Conservation (phyloP, 2,329 filamentous ascomycete genomes). For the Trichoderma sp. region DNA sequence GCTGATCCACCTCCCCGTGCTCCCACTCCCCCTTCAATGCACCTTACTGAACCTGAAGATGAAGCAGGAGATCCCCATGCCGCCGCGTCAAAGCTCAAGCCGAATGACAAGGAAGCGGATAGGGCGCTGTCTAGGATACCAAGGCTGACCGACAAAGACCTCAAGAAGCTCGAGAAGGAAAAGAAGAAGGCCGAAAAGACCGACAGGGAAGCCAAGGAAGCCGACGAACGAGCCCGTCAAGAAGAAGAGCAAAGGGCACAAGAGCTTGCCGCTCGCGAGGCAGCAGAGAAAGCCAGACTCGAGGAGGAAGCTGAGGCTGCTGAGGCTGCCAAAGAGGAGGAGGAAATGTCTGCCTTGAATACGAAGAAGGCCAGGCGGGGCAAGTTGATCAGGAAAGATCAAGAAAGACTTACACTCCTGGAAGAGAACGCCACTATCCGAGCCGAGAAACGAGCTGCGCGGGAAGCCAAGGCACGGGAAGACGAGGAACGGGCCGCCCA, state of each 20-base stretch:
- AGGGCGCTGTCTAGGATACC: conserved; percentile 38
- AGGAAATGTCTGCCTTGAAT: conserved; percentile 39
- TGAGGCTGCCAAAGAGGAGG: conserved; percentile 34
- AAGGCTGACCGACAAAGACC: conserved; percentile 49
- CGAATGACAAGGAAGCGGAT: conserved; percentile 32
- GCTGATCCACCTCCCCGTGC: conserved; percentile 45
- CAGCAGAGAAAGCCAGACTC: conserved; percentile 25
- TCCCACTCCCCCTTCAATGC: conserved; percentile 47
- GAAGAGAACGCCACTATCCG: not conserved
- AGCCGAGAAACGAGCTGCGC: conserved; percentile 11
- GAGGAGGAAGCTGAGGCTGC: conserved; percentile 26
- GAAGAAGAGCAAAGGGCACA: conserved; percentile 26
- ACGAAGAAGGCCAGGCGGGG: conserved; percentile 27
- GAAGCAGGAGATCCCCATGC: conserved; percentile 36
- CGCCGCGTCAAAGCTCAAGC: conserved; percentile 41
- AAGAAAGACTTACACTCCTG: not conserved
- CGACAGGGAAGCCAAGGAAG: conserved; percentile 34
- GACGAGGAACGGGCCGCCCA: conserved; percentile 12
- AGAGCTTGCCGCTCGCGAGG: conserved; percentile 27
- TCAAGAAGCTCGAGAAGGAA: conserved; percentile 50
- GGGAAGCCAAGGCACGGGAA: conserved; percentile 10
- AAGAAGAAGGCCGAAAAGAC: conserved; percentile 43
- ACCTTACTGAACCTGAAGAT: conserved; percentile 41
- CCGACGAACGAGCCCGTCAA: conserved; percentile 32
- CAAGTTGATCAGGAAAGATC: conserved; percentile 20